phyloP scores from a whole-genome alignment of 2,329 filamentous ascomycete genomes.

The Pyrenochaeta sp. region DNA sequence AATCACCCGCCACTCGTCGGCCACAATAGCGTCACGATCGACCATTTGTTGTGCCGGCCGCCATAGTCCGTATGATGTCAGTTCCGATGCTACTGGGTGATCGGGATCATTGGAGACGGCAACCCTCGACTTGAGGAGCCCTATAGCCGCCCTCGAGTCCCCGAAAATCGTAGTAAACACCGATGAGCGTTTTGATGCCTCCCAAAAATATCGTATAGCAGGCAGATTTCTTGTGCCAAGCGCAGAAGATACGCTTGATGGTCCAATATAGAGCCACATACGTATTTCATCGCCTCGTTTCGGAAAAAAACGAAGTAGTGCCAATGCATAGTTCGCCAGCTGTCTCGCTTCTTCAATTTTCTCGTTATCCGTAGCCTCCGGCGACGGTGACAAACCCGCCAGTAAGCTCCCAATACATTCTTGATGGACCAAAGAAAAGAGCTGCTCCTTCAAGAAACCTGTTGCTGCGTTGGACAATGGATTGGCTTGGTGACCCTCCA shows the following conservation, averaged over 20 bases:
- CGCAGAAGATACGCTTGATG: constrained; percentile 57
- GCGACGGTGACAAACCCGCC: constrained; percentile 50
- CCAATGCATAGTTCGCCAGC: constrained; percentile 86
- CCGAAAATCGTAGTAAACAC: constrained; percentile 66
- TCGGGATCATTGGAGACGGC: constrained; percentile 10
- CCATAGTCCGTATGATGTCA: constrained; percentile 38
- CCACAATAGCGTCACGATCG: constrained; percentile 52
- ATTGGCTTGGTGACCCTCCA: constrained; percentile 26
- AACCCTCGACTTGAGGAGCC: constrained; percentile 59
- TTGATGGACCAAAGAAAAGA: constrained; percentile 77
- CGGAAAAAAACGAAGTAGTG: constrained; percentile 85
- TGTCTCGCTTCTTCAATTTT: constrained; percentile 70
- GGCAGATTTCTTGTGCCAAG: constrained; percentile 58
- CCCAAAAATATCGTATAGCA: constrained; percentile 86
- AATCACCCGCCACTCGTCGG: constrained; percentile 85
- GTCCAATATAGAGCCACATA: constrained; percentile 89
- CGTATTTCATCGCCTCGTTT: constrained; percentile 84
- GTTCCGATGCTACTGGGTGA: constrained; percentile 15
- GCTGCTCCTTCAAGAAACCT: constrained; percentile 68
- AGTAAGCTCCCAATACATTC: constrained; percentile 74
- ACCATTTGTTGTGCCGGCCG: constrained; percentile 43
- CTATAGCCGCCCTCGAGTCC: constrained; percentile 67
- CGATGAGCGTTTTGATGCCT: constrained; percentile 65
- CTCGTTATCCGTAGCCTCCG: constrained; percentile 46
- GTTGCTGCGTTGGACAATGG: constrained; percentile 42